Evolutionary conservation across 2,329 filamentous ascomycete genomes (phyloP).

Genomic region (Aspergillus piperis): DNA sequence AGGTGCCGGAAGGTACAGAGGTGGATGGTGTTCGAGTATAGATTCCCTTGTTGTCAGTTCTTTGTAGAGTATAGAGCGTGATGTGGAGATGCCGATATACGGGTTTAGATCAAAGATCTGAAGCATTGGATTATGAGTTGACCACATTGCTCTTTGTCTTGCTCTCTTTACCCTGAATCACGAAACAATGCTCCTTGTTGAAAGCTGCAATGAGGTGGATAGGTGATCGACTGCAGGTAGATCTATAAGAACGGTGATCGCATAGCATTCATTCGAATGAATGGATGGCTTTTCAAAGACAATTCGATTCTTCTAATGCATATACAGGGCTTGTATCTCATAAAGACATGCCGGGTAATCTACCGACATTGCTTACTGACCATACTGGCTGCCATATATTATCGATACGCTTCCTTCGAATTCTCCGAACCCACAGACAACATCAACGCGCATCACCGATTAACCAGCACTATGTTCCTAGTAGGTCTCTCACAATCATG

Average conservation of each 20-base stretch:
- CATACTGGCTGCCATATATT: too few species aligned
- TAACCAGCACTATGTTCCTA: too few species aligned
- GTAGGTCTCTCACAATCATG: too few species aligned
- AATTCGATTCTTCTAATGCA: neutral
- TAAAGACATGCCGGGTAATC: neutral
- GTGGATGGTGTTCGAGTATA: slow-evolving; percentile 32
- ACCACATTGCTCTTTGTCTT: neutral
- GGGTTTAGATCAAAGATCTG: slow-evolving; percentile 1
- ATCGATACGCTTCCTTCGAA: too few species aligned
- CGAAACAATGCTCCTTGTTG: neutral
- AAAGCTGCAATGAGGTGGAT: neutral
- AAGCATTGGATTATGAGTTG: neutral
- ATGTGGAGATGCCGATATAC: neutral
- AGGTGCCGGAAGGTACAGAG: slow-evolving; percentile 36
- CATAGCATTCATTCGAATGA: neutral
- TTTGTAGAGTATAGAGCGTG: slow-evolving; percentile 3
- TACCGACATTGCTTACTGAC: neutral
- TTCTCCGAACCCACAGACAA: too few species aligned
- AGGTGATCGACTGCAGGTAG: neutral
- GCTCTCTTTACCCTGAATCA: neutral
- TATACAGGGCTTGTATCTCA: too few species aligned
- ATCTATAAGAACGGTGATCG: neutral
- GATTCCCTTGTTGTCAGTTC: neutral
- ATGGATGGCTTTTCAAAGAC: neutral
- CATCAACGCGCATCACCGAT: too few species aligned